These are phyloP conservation scores for Metarhizium album DNA, from an alignment of 2,329 filamentous ascomycete genomes.

Conservation along the genomic window DNA sequence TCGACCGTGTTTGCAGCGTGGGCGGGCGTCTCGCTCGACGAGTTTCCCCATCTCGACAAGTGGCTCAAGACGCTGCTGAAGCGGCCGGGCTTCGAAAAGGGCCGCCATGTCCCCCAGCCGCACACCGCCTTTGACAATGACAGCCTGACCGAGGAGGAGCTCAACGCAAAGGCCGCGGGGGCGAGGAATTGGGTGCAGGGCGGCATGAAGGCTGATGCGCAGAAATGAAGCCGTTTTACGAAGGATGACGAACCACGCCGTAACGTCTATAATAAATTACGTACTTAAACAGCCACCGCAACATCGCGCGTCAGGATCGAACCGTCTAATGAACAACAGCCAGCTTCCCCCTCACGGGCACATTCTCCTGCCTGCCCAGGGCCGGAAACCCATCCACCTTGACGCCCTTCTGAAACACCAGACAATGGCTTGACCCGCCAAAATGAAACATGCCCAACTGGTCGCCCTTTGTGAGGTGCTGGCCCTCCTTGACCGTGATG, in stretches of 20 bases:
- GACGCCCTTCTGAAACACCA: slow-evolving; percentile 53
- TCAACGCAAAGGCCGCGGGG: slow-evolving; percentile 44
- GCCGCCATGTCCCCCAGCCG: slow-evolving; percentile 57
- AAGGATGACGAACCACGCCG: no score
- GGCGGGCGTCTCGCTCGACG: slow-evolving; percentile 47
- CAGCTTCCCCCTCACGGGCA: slow-evolving; percentile 27
- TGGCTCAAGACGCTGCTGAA: slow-evolving; percentile 66
- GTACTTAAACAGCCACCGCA: no score
- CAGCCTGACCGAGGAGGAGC: slow-evolving; percentile 36
- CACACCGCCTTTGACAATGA: slow-evolving; percentile 47
- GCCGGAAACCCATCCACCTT: slow-evolving; percentile 30
- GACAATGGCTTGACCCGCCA: slow-evolving; percentile 60
- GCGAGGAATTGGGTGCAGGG: slow-evolving; percentile 54
- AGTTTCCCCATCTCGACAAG: slow-evolving; percentile 64
- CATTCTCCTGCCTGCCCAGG: slow-evolving; percentile 25
- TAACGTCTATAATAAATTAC: no score
- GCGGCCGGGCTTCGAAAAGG: slow-evolving; percentile 64
- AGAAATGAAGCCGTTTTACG: no score
- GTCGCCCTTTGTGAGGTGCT: slow-evolving; percentile 58
- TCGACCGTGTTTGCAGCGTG: slow-evolving; percentile 15
- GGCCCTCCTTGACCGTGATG: slow-evolving; percentile 55
- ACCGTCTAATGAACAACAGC: slow-evolving; percentile 20
- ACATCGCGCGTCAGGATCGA: no score
- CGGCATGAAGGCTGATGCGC: slow-evolving; percentile 57
- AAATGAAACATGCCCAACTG: slow-evolving; percentile 73